Percentiles rank a stretch among this genome's conserved stretches.
Conservation (phyloP, 1,284 basidiomycete genomes). For the Rhizopogon parksii region DNA sequence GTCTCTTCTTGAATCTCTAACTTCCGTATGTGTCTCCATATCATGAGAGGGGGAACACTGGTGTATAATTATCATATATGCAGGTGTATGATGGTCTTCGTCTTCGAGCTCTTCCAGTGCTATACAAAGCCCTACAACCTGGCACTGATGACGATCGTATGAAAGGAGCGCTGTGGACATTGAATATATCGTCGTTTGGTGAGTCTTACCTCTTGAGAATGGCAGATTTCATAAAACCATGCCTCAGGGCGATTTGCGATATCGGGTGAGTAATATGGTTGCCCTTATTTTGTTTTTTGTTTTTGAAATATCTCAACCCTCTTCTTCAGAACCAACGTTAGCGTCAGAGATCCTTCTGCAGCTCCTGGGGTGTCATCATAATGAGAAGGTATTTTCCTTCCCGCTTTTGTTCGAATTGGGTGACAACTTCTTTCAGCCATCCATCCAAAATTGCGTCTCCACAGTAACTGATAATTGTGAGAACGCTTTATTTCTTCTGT, state of each 20-base stretch:
- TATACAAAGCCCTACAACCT: conserved; percentile 67
- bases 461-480: conserved; percentile 58
- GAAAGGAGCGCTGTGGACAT: conserved; percentile 87
- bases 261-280: conserved; percentile 35
- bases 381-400: conserved; percentile 50
- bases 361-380: conserved; percentile 58
- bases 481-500: conserved; percentile 13
- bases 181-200: conserved; percentile 63
- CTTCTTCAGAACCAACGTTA: conserved; percentile 39
- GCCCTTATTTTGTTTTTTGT: background rate
- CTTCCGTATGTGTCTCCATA: conserved; percentile 34
- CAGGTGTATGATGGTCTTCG: conserved; percentile 6
- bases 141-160: conserved; percentile 81
- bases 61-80: background rate
- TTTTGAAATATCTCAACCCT: background rate
- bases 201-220: conserved; percentile 9
- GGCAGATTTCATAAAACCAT: background rate
- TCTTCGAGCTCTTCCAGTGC: conserved; percentile 42
- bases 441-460: conserved; percentile 59
- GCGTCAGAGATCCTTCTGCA: conserved; percentile 42
- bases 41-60: background rate
- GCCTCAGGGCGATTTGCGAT: conserved; percentile 51
- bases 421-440: conserved; percentile 38
- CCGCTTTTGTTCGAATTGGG: background rate
- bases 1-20: conserved; percentile 51